A percentile compares a stretch with the other conserved stretches of the same genome.
phyloP scores from a whole-genome alignment of 2,329 filamentous ascomycete species.

The Pyrenophora seminiperda region DNA sequence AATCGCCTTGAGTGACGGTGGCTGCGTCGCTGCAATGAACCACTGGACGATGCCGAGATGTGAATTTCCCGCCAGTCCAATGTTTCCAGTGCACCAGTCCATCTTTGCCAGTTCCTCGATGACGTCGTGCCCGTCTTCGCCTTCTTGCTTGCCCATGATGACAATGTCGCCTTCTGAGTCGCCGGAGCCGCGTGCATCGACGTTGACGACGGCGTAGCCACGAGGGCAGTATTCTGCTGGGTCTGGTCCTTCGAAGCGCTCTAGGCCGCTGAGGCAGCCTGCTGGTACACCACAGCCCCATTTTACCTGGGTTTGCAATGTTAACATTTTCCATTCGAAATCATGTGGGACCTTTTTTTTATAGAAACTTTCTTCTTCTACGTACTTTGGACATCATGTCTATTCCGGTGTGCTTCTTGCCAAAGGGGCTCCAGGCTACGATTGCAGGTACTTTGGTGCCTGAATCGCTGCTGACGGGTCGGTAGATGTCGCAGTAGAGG shows the following conservation, averaged over 20 bases:
- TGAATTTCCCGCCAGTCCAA: conserved; percentile 50
- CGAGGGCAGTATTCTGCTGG: conserved; percentile 42
- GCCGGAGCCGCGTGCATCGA: conserved; percentile 34
- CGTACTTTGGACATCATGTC: conserved; percentile 11
- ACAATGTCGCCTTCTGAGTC: conserved; percentile 39
- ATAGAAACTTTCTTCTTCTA: too few relatives aligned
- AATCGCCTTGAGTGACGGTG: conserved; percentile 51
- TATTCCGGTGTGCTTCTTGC: conserved; percentile 40
- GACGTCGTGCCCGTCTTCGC: conserved; percentile 53
- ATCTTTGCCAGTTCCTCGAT: conserved; percentile 50
- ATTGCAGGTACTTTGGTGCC: conserved; percentile 49
- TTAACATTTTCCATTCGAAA: not conserved
- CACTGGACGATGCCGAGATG: conserved; percentile 50
- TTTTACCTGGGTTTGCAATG: conserved; percentile 1
- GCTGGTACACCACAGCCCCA: conserved; percentile 10
- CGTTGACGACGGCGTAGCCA: conserved; percentile 41
- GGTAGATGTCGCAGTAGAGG: conserved; percentile 16
- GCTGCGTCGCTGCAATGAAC: conserved; percentile 51
- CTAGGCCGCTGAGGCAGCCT: conserved; percentile 23
- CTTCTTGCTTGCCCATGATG: conserved; percentile 29
- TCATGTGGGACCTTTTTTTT: not conserved
- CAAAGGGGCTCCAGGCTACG: conserved; percentile 52
- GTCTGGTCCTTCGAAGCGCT: conserved; percentile 53
- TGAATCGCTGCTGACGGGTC: conserved; percentile 24
- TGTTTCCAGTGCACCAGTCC: conserved; percentile 50